Percentiles rank a stretch among this genome's conserved stretches.
Evolutionary conservation across 1,284 basidiomycete genomes (phyloP).

Genomic region (Sparassis latifolia): DNA sequence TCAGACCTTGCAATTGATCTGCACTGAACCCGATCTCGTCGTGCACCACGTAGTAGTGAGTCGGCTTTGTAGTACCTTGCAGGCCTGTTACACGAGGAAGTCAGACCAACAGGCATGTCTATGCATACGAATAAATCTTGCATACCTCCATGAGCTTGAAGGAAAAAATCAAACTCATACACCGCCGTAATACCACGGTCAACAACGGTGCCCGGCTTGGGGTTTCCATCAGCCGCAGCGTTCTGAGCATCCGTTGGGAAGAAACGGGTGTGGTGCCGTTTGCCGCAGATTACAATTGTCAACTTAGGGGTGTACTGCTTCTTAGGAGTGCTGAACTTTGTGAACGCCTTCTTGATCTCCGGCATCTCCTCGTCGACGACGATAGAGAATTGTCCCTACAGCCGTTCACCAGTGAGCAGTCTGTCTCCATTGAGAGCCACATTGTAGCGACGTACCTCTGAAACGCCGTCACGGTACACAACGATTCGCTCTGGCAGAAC

Average conservation of each 20-base stretch:
- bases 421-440: not conserved
- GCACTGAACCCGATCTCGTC: slow-evolving; percentile 65
- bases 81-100: slow-evolving; percentile 15
- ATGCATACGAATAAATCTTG: not conserved
- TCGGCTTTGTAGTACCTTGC: slow-evolving; percentile 55
- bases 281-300: slow-evolving; percentile 74
- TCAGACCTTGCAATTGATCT: slow-evolving; percentile 56
- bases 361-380: slow-evolving; percentile 64
- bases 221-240: slow-evolving; percentile 61
- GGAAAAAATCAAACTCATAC: slow-evolving; percentile 74
- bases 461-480: slow-evolving; percentile 76
- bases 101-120: not conserved
- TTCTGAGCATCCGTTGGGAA: slow-evolving; percentile 53
- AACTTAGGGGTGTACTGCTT: slow-evolving; percentile 56
- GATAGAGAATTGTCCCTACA: slow-evolving; percentile 64
- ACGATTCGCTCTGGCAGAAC: slow-evolving; percentile 56
- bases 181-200: slow-evolving; percentile 60
- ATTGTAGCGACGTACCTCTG: slow-evolving; percentile 42
- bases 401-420: slow-evolving; percentile 3
- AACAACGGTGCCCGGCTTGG: slow-evolving; percentile 69
- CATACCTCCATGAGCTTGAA: slow-evolving; percentile 55
- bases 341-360: slow-evolving; percentile 54
- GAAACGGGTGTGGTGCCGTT: slow-evolving; percentile 81
- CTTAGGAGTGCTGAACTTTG: slow-evolving; percentile 39
- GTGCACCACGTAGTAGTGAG: slow-evolving; percentile 73